These are phyloP conservation scores for Fusarium nisikadoi DNA, from an alignment of 2,329 filamentous ascomycete species.

Conservation along the genomic window DNA sequence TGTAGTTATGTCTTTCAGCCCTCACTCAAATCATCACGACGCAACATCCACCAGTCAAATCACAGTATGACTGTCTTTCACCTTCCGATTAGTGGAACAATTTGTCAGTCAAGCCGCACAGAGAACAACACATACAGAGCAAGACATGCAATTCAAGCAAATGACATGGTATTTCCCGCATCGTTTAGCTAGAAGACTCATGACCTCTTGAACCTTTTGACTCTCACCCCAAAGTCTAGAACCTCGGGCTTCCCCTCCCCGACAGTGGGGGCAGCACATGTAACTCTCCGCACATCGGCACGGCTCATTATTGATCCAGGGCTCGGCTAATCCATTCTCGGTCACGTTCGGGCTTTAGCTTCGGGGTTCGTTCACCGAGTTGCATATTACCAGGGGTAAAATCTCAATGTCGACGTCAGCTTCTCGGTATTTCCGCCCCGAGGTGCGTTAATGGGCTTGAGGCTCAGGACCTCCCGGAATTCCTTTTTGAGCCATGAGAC, in stretches of 20 bases:
- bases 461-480: conserved; percentile 28
- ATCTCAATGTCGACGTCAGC: conserved; percentile 13
- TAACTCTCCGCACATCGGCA: neutral
- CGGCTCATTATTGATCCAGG: neutral
- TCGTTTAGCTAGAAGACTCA: conserved; percentile 2
- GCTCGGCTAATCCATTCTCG: neutral
- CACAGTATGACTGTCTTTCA: neutral
- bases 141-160: conserved; percentile 5
- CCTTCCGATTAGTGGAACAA: conserved; percentile 20
- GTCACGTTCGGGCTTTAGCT: neutral
- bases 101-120: neutral
- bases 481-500: conserved; percentile 17
- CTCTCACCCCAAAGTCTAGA: conserved; percentile 18
- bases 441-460: conserved; percentile 12
- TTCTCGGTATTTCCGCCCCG: neutral
- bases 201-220: conserved; percentile 18
- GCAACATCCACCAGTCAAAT: conserved; percentile 10
- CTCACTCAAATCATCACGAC: fast-evolving
- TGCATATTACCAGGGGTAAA: conserved; percentile 19
- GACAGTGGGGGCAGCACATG: conserved; percentile 19
- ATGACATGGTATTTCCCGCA: conserved; percentile 17
- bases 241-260: conserved; percentile 17
- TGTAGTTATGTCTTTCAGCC: neutral
- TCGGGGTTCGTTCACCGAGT: neutral
- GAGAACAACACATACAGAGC: neutral